Base-by-base conservation (phyloP, 176 grass and related monocot genomes). In the Pharus latifolius region DNA sequence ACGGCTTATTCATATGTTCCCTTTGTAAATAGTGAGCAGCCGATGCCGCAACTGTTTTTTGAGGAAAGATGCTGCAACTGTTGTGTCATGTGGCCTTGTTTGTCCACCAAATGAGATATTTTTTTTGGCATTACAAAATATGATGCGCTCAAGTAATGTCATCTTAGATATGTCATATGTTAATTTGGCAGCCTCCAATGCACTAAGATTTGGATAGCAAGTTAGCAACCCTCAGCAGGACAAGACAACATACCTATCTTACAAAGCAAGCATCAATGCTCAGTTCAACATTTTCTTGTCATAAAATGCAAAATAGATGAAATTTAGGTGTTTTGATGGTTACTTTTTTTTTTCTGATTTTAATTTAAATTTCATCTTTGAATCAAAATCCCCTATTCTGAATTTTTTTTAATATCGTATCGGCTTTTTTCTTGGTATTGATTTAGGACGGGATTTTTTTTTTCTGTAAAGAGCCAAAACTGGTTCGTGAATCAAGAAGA, bases 31-130 rank as follows among this genome's bases (percentile, higher is more conserved):
- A 68, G 7, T 47, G 30, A 34, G 5, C 49, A 15, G 19, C 6
- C 18, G 24, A 76, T 41, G n/a, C n/a, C n/a, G n/a, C n/a, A n/a
- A n/a, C n/a, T n/a, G n/a, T n/a, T n/a, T n/a, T n/a, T n/a, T n/a
- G n/a, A n/a, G n/a, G n/a, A n/a, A 76, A 15, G 24, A 38, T n/a
- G n/a, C n/a, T n/a, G 12, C 0, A 19, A 49, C 16, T 71, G 49
- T 40, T 64, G 17, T 64, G 23, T 22, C 49, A 83, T 78, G 31
- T 66, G 52, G 43, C 10, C 16, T 45, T 78, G 41, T 59, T 13
- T 44, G 27, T 16, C 8, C 54, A 19, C 2, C 25, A 62, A 31
- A 62, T 23, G 29, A 53, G 34, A 26, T 8, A 1, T 23, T 18
- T 49, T 44, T 63, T 37, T 54, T 64, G 49, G 1, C 14, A 43